phyloP scores from a whole-genome alignment of 2,329 filamentous ascomycete genomes.

The Ceratocystis harringtonii region DNA sequence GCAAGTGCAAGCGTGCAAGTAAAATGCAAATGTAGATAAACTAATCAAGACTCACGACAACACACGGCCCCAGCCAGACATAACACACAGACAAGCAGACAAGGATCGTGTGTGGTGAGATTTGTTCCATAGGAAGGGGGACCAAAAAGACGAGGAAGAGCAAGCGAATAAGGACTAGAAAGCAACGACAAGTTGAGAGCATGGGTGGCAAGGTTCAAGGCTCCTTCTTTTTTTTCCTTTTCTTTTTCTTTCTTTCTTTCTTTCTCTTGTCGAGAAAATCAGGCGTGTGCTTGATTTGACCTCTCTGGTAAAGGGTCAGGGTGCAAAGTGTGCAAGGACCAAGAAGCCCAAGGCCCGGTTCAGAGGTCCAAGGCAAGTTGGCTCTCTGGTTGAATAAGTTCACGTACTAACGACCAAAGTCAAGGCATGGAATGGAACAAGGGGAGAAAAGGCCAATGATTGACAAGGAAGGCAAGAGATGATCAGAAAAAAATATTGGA shows the following conservation, averaged over 20 bases:
- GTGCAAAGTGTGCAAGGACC: slow-evolving; percentile 4
- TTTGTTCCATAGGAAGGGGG: slow-evolving; percentile 7
- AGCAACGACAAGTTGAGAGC: not conserved
- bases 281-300: slow-evolving; percentile 3
- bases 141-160: not conserved
- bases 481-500: not conserved
- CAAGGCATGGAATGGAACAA: slow-evolving; percentile 1
- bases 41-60: not conserved
- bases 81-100: slow-evolving; percentile 4
- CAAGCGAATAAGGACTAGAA: not conserved
- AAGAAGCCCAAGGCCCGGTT: not conserved
- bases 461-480: not conserved
- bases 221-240: not conserved
- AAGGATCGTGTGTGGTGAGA: slow-evolving; percentile 1
- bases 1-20: not conserved
- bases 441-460: not conserved
- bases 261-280: not conserved
- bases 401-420: not conserved
- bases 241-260: too few species aligned
- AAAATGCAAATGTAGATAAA: slow-evolving; percentile 6
- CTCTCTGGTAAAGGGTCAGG: not conserved
- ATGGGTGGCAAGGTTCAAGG: slow-evolving; percentile 5
- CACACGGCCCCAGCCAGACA: slow-evolving; percentile 2
- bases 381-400: not conserved
- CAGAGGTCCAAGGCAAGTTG: not conserved